Conservation (phyloP, 2,329 filamentous ascomycete species). For the Venturia effusa region DNA sequence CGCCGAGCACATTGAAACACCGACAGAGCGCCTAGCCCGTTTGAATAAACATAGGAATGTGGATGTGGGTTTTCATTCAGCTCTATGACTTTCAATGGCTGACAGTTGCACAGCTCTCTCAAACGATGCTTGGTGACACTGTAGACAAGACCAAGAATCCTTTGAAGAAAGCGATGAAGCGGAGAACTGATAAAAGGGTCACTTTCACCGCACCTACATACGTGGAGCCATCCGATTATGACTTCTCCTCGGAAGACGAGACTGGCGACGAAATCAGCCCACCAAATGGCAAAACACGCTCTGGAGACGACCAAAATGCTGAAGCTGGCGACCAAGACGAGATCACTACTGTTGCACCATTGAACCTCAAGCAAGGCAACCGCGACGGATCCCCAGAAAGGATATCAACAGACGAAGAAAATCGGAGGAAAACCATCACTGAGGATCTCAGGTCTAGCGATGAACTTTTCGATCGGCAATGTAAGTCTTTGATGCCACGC, state of each 20-base stretch:
- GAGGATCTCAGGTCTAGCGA: constrained; percentile 44
- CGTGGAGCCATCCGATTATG: constrained; percentile 76
- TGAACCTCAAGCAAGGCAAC: constrained; percentile 25
- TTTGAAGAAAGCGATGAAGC: constrained; percentile 71
- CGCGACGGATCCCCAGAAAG: constrained; percentile 18
- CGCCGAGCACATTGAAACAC: constrained; percentile 96
- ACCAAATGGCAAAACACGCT: not conserved
- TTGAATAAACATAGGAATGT: constrained; percentile 98
- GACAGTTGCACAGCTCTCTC: constrained; percentile 42
- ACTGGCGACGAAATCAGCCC: constrained; percentile 33
- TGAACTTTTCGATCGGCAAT: constrained; percentile 47
- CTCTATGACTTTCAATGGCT: not conserved
- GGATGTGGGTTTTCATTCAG: constrained; percentile 53
- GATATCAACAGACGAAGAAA: constrained; percentile 11
- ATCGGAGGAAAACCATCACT: constrained; percentile 15
- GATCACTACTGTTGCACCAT: constrained; percentile 21
- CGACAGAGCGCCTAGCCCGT: constrained; percentile 83
- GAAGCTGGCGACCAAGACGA: constrained; percentile 15
- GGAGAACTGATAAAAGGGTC: constrained; percentile 75
- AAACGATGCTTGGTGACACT: constrained; percentile 61
- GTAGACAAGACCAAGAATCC: constrained; percentile 73
- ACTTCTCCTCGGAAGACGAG: constrained; percentile 75
- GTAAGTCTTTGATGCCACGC: constrained; percentile 18
- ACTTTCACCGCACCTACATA: constrained; percentile 78
- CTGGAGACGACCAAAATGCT: not conserved